Evolutionary conservation across 2,329 filamentous ascomycete species (phyloP).

Genomic region (Ustilaginoidea virens): DNA sequence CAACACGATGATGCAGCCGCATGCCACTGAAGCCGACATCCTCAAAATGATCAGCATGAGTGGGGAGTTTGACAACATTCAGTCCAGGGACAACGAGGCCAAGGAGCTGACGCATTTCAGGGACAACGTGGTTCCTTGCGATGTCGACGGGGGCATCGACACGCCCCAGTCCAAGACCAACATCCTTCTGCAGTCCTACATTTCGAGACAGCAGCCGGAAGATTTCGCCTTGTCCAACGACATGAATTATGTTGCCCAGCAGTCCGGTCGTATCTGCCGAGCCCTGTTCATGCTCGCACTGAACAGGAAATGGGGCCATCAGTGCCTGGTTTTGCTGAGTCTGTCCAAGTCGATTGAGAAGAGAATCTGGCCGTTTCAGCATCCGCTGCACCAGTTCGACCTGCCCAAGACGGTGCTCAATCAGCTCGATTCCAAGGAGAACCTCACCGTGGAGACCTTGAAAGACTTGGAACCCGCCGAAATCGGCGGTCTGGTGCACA

Average conservation of each 20-base stretch:
- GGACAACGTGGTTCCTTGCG: slow-evolving; percentile 57
- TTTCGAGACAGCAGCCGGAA: slow-evolving; percentile 73
- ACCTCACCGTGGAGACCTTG: slow-evolving; percentile 63
- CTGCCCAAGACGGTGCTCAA: slow-evolving; percentile 69
- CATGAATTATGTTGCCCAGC: slow-evolving; percentile 87
- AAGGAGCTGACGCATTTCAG: slow-evolving; percentile 69
- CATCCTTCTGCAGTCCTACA: slow-evolving; percentile 85
- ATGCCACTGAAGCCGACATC: slow-evolving; percentile 79
- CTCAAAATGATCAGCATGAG: slow-evolving; percentile 96
- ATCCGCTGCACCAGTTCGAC: slow-evolving; percentile 91
- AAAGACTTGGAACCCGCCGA: slow-evolving; percentile 88
- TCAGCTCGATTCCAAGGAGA: slow-evolving; percentile 69
- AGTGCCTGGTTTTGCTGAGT: slow-evolving; percentile 80
- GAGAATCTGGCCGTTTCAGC: slow-evolving; percentile 86
- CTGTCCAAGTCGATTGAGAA: slow-evolving; percentile 96
- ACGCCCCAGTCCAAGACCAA: slow-evolving; percentile 84
- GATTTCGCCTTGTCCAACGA: slow-evolving; percentile 92
- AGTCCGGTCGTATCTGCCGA: slow-evolving; percentile 84
- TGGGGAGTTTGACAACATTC: slow-evolving; percentile 94
- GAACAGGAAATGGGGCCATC: slow-evolving; percentile 88
- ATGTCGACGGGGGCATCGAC: slow-evolving; percentile 58
- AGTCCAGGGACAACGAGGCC: slow-evolving; percentile 77
- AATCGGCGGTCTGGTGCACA: slow-evolving; percentile 83
- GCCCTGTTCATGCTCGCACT: slow-evolving; percentile 95
- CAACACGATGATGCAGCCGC: slow-evolving; percentile 82